Percentiles rank a stretch among this genome's conserved stretches.
phyloP scores from a whole-genome alignment of 2,329 filamentous ascomycete species.

The Neonectria sp. region DNA sequence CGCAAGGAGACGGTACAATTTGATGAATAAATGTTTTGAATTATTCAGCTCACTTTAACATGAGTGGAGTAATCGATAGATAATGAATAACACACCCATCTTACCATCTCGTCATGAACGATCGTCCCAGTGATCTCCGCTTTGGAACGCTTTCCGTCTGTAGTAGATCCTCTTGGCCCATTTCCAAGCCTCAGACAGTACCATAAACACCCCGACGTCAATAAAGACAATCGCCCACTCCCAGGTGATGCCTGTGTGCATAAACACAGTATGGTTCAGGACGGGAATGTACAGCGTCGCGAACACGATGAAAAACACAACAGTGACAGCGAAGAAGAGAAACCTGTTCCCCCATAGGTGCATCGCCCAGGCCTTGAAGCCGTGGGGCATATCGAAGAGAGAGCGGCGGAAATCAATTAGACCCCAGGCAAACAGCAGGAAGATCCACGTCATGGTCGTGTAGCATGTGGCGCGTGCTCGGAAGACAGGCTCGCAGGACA shows the following conservation, averaged over 20 bases:
- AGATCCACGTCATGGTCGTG: constrained; percentile 77
- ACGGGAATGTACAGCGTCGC: constrained; percentile 78
- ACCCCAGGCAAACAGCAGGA: constrained; percentile 80
- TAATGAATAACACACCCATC: background rate
- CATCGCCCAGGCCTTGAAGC: constrained; percentile 67
- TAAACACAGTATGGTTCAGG: constrained; percentile 77
- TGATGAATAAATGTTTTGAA: background rate
- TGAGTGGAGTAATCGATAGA: background rate
- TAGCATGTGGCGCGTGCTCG: constrained; percentile 77
- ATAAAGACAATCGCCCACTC: constrained; percentile 80
- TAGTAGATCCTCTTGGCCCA: constrained; percentile 74
- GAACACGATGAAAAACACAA: constrained; percentile 71
- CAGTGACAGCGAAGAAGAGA: constrained; percentile 63
- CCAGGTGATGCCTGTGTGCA: constrained; percentile 76
- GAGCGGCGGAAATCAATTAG: constrained; percentile 76
- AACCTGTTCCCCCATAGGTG: constrained; percentile 71
- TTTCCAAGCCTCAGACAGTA: constrained; percentile 77
- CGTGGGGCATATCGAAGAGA: constrained; percentile 72
- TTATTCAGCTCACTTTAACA: background rate
- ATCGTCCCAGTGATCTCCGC: constrained; percentile 13
- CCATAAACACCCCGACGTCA: constrained; percentile 72
- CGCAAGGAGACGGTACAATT: background rate
- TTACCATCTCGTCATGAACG: background rate
- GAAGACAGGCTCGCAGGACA: constrained; percentile 71
- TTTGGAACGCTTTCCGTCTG: constrained; percentile 47